These are phyloP conservation scores for Xylaria sp. DNA, from an alignment of 2,329 filamentous ascomycete species.

Conservation along the genomic window DNA sequence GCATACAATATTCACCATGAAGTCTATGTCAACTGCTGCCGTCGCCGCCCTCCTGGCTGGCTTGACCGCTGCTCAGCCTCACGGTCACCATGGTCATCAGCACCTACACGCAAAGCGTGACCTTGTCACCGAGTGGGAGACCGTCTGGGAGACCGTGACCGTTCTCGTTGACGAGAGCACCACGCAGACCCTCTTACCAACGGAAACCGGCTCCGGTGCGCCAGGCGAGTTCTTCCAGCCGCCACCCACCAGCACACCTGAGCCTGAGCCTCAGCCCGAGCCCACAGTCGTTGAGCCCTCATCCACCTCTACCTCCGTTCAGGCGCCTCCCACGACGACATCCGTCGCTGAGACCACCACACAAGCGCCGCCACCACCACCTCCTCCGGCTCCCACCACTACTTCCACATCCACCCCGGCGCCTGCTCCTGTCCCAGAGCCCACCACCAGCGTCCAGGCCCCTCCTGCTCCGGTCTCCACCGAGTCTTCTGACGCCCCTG, in stretches of 20 bases:
- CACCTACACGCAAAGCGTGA: conserved; percentile 55
- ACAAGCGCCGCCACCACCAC: conserved; percentile 6
- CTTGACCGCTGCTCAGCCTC: conserved; percentile 62
- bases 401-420: conserved; percentile 32
- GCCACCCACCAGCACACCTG: conserved; percentile 36
- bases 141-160: conserved; percentile 62
- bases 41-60: conserved; percentile 58
- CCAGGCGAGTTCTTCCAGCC: conserved; percentile 52
- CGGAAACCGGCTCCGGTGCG: conserved; percentile 25
- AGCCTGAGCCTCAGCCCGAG: conserved; percentile 34
- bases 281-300: conserved; percentile 35
- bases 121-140: conserved; percentile 57
- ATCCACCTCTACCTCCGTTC: conserved; percentile 17
- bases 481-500: conserved; percentile 30
- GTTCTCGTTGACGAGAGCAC: conserved; percentile 62
- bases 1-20: conserved; percentile 52
- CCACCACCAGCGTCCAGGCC: not conserved
- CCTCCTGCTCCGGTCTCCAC: conserved; percentile 1
- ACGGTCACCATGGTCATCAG: conserved; percentile 53
- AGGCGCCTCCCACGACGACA: conserved; percentile 25
- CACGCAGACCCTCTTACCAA: conserved; percentile 57
- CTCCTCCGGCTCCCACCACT: conserved; percentile 30
- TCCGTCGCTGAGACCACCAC: conserved; percentile 17
- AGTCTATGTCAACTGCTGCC: conserved; percentile 55
- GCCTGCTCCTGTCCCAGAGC: conserved; percentile 40